Evolutionary conservation across 2,329 filamentous ascomycete species (phyloP).

Genomic region (Alternaria sp.): DNA sequence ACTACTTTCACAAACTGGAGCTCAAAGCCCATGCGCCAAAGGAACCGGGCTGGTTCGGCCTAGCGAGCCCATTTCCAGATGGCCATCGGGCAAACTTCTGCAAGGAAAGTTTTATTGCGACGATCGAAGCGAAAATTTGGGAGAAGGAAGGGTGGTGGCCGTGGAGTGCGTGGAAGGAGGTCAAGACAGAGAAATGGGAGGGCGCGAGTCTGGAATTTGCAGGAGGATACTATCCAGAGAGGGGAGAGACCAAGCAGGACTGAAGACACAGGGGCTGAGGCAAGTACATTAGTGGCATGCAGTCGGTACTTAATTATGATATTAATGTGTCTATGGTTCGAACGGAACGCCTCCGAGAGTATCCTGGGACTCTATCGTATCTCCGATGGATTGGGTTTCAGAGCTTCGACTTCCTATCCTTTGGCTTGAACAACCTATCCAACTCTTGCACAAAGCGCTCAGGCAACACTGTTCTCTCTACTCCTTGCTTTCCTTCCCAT

Average conservation of each 20-base stretch:
- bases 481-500: constrained; percentile 41
- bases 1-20: constrained; percentile 52
- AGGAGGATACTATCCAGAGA: constrained; percentile 56
- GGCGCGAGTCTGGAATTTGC: constrained; percentile 60
- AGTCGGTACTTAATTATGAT: not conserved
- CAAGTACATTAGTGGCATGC: not conserved
- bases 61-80: constrained; percentile 57
- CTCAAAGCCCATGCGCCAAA: constrained; percentile 53
- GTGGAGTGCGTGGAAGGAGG: constrained; percentile 49
- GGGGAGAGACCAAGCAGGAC: constrained; percentile 49
- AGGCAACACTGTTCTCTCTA: constrained; percentile 38
- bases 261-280: not conserved
- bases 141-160: constrained; percentile 49
- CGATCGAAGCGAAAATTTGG: constrained; percentile 54
- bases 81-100: constrained; percentile 57
- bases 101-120: constrained; percentile 58
- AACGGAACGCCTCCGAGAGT: not conserved
- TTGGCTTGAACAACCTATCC: constrained; percentile 25
- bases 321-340: not conserved
- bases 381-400: not conserved
- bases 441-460: constrained; percentile 44
- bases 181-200: constrained; percentile 53
- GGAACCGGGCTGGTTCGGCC: constrained; percentile 55
- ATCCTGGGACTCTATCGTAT: not conserved
- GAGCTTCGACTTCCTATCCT: constrained; percentile 38